Evolutionary conservation across 345 rosid genomes (phyloP).

Genomic region (Syzygium aromaticum): DNA sequence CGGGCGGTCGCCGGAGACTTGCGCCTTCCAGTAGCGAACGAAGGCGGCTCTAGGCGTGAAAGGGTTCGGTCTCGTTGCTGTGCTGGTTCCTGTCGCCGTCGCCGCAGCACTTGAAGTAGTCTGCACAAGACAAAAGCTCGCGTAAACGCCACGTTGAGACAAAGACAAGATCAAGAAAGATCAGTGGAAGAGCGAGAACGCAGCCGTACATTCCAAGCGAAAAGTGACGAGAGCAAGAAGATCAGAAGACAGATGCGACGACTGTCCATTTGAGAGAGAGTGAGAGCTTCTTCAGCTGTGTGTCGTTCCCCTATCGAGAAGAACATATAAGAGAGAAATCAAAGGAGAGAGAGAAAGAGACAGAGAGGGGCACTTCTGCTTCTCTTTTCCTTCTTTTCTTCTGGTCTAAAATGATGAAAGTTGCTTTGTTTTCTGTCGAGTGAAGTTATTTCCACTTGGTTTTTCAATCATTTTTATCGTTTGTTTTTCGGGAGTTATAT

Average conservation of each 20-base stretch:
- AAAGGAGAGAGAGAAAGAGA: neutral
- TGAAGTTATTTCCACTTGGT: neutral
- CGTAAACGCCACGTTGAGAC: neutral
- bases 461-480: neutral
- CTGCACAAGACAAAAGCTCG: neutral
- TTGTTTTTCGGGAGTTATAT: neutral
- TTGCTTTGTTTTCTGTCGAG: neutral
- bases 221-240: neutral
- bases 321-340: neutral
- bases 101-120: conserved; percentile 1
- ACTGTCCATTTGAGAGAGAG: neutral
- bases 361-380: neutral
- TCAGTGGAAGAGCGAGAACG: neutral
- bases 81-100: neutral
- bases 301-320: neutral
- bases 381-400: neutral
- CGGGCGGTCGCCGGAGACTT: conserved; percentile 27
- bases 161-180: neutral
- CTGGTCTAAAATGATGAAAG: neutral
- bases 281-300: neutral
- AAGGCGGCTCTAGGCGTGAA: conserved; percentile 62
- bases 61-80: conserved; percentile 22
- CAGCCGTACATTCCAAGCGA: neutral
- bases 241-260: neutral
- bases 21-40: conserved; percentile 81